Conservation (phyloP, 2,329 filamentous ascomycete genomes). For the Calonectria honghensis region DNA sequence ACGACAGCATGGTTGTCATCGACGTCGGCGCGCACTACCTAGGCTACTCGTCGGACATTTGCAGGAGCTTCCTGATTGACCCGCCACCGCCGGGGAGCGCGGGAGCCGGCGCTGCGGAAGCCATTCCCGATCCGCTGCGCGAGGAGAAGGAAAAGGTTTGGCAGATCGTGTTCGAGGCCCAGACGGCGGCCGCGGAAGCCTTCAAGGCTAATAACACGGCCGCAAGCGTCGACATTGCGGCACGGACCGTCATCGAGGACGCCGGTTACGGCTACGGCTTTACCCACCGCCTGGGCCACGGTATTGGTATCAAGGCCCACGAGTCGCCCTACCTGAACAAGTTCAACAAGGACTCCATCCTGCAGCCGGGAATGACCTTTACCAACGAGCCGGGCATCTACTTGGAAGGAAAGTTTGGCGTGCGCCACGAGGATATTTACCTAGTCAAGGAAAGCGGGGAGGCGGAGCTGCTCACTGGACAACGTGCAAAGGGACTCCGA, state of each 20-base stretch:
- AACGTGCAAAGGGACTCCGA: slow-evolving; percentile 71
- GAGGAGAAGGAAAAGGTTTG: slow-evolving; percentile 75
- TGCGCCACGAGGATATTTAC: slow-evolving; percentile 78
- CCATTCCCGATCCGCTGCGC: slow-evolving; percentile 52
- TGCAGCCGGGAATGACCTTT: slow-evolving; percentile 77
- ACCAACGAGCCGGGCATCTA: slow-evolving; percentile 80
- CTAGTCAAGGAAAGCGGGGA: slow-evolving; percentile 72
- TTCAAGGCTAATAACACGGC: slow-evolving; percentile 72
- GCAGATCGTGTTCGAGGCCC: slow-evolving; percentile 77
- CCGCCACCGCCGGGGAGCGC: slow-evolving; percentile 45
- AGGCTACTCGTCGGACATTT: slow-evolving; percentile 79
- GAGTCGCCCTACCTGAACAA: slow-evolving; percentile 80
- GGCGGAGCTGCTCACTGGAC: slow-evolving; percentile 73
- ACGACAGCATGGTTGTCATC: slow-evolving; percentile 76
- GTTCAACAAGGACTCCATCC: slow-evolving; percentile 69
- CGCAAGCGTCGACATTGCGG: slow-evolving; percentile 77
- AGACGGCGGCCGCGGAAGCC: slow-evolving; percentile 71
- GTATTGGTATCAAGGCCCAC: slow-evolving; percentile 80
- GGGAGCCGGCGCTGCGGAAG: slow-evolving; percentile 7
- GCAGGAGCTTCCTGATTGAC: slow-evolving; percentile 75
- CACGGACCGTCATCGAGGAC: slow-evolving; percentile 72
- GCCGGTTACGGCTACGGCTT: slow-evolving; percentile 76
- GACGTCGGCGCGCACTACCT: slow-evolving; percentile 78
- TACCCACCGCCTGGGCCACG: slow-evolving; percentile 78
- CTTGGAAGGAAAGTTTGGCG: slow-evolving; percentile 75